These are phyloP conservation scores for Epichloe scottii DNA, from an alignment of 2,329 filamentous ascomycete species.

Conservation along the genomic window DNA sequence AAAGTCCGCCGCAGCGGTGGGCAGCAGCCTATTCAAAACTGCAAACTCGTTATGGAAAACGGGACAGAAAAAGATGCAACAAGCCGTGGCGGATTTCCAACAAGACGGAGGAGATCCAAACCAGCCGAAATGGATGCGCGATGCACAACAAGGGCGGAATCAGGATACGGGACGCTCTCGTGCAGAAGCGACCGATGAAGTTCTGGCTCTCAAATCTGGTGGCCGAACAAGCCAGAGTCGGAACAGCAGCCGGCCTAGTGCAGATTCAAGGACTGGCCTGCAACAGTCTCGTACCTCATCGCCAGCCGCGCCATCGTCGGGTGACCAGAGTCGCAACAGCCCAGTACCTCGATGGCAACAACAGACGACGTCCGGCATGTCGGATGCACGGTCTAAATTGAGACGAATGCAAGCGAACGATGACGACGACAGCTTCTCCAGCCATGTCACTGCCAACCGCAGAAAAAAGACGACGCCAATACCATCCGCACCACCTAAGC, in stretches of 20 bases:
- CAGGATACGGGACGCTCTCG: slow-evolving; percentile 18
- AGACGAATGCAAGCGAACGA: slow-evolving; percentile 54
- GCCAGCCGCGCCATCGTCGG: slow-evolving; percentile 29
- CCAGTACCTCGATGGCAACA: slow-evolving; percentile 50
- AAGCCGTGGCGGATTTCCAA: slow-evolving; percentile 79
- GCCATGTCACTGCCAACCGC: slow-evolving; percentile 77
- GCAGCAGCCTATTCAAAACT: slow-evolving; percentile 78
- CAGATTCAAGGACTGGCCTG: slow-evolving; percentile 14
- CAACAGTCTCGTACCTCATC: slow-evolving; percentile 36
- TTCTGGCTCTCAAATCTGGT: slow-evolving; percentile 64
- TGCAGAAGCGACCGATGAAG: slow-evolving; percentile 52
- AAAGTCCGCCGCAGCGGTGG: slow-evolving; percentile 70
- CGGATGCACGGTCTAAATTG: slow-evolving; percentile 39
- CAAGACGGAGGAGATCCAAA: slow-evolving; percentile 52
- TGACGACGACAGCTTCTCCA: slow-evolving; percentile 61
- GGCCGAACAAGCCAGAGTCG: slow-evolving; percentile 35
- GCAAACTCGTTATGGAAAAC: slow-evolving; percentile 94
- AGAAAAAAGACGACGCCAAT: slow-evolving; percentile 52
- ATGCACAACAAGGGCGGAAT: slow-evolving; percentile 40
- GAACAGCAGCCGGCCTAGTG: slow-evolving; percentile 15
- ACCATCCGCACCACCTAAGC: slow-evolving; percentile 27
- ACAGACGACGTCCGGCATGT: slow-evolving; percentile 21
- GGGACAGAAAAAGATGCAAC: slow-evolving; percentile 82
- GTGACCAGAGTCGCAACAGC: slow-evolving; percentile 31
- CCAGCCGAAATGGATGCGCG: slow-evolving; percentile 94